Percentiles rank a stretch among this genome's conserved stretches.
phyloP scores from a whole-genome alignment of 169 alveolate species.

The Sarcocystis neurona region DNA sequence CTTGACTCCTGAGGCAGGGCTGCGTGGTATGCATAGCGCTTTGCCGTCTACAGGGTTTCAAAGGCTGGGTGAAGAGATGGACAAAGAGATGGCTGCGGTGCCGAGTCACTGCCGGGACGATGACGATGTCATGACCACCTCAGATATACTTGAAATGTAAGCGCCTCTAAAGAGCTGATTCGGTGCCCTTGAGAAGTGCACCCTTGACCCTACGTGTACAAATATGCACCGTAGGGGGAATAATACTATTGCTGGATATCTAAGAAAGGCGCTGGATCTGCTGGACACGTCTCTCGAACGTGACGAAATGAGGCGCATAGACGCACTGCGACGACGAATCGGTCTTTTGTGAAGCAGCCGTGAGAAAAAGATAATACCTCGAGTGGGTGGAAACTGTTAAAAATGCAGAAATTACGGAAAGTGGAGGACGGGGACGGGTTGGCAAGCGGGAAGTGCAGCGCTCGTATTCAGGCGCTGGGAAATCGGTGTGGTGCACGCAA shows the following conservation, averaged over 20 bases:
- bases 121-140: conserved; percentile 53
- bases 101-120: conserved; percentile 54
- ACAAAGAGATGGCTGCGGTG: conserved; percentile 50
- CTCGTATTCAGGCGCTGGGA: too few relatives aligned
- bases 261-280: background rate
- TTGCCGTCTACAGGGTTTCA: conserved; percentile 26
- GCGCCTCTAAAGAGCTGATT: background rate
- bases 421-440: background rate
- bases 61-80: conserved; percentile 38
- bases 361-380: background rate
- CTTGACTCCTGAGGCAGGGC: background rate
- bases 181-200: background rate
- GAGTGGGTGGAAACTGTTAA: background rate
- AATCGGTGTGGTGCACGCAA: too few relatives aligned
- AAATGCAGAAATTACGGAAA: background rate
- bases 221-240: conserved; percentile 20
- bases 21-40: background rate
- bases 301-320: background rate
- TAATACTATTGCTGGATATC: background rate
- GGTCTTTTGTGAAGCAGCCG: background rate
- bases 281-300: background rate
- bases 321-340: background rate
- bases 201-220: background rate
- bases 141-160: conserved; percentile 41
- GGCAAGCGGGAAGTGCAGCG: too few relatives aligned